Evolutionary conservation across 441 rosid genomes (phyloP), one percentile per base, ranked within the genome.

Genomic region (Viola pubescens): DNA sequence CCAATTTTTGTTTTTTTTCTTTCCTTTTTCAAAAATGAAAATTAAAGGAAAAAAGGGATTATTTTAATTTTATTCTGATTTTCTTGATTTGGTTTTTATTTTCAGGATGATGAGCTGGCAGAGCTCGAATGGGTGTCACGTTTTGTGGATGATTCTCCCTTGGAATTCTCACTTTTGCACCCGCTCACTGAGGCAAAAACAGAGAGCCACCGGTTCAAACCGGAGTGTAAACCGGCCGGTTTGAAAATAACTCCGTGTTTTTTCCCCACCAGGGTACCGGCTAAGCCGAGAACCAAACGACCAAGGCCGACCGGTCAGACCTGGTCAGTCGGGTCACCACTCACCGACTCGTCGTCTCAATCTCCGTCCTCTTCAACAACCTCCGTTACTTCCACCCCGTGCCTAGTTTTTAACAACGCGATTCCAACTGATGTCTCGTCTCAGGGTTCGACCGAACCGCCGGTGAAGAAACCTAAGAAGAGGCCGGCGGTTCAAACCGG

Each of bases 41-140:
- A 10, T 7, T 4, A 19, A 7, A 37, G 11, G 3, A 2, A 39
- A 6, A 46, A 7, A 6, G 12, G 16, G 57, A 46, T 10, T 46
- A 9, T 4, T 9, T 49, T 14, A 14, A 4, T 34, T 41, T 52
- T 38, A 47, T 43, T 0, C 9, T 4, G 43, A 34, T 14, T 34
- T 16, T 41, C 16, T 6, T 4, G 44, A 58, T 44, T 49, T 63
- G 34, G 37, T 14, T 50, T 66, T 76, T 63, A 52, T 70, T 46
- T 56, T 47, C 66, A 92, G 95, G 74, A 69, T 19, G 87, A 80
- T 65, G 91, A 84, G 60, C 70, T 84, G 54, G 86, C 75, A 59
- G 81, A 85, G 70, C 91, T 91, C 44, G 96, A 86, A 71, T 87
- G 97, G 97, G 69, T 89, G 53, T 92, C 97, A 64, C 88, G 79